Evolutionary conservation across 2,329 filamentous ascomycete species (phyloP), one percentile per base, ranked within the genome.

Genomic region (Botrytis medusae): DNA sequence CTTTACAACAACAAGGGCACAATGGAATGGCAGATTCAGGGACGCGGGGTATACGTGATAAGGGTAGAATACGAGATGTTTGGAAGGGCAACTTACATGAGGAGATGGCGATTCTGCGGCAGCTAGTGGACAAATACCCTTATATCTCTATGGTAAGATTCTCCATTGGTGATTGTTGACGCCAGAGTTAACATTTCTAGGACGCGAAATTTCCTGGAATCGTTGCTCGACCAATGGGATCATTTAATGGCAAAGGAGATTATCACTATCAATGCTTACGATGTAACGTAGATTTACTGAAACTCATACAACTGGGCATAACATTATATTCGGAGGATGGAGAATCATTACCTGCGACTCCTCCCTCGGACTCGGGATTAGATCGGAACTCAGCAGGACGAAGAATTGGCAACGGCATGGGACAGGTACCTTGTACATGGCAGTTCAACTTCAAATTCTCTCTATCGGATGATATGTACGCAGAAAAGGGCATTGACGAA

Each of bases 401-500:
- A 73, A 79, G 78, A 40, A 87, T 88, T 76, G 83, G 85, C 75
- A 86, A 86, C 51, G 77, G 75, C 73, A 79, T 78, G 71, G 76
- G 78, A 65, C 87, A 88, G 67, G 90, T 94, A 74, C 95, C 93
- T 25, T 97, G 93, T 81, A 97, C 95, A 29, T 99, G 96, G 96
- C 95, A 98, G 78, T 99, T 99, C 87, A 98, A 99, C 86, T 99
- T 99, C 84, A 92, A 95, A 79, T 99, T 98, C 83, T 96, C 94
- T 1, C 87, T 98, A 16, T 93, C 96, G 77, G 90, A 95, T 57
- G 96, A 99, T 83, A 99, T 99, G 96, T 98, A 97, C 84, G 96
- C 97, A 76, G 92, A 97, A 81, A 92, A 94, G 73, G 98, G 94
- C 25, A 98, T 98, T 77, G 92, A 96, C 77, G 94, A 97, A 78